Conservation (phyloP, 164 flowering plant genomes). For the Paratinospora sagittata region DNA sequence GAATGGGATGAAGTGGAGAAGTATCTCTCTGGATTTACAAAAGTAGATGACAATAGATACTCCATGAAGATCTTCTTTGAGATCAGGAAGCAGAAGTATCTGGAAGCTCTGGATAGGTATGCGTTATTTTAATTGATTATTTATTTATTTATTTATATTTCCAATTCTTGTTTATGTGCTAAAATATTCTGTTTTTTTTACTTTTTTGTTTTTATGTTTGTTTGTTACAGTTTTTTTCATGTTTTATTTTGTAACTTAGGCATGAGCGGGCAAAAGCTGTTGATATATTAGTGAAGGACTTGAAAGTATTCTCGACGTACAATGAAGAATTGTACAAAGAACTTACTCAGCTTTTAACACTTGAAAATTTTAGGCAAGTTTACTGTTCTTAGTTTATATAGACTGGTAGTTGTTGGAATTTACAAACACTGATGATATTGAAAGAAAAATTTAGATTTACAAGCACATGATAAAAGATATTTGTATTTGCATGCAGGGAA, state of each 20-base stretch:
- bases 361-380: conserved; percentile 66
- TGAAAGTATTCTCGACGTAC: conserved; percentile 77
- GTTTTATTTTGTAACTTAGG: conserved; percentile 30
- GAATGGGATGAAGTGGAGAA: conserved; percentile 93
- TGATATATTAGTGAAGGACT: conserved; percentile 73
- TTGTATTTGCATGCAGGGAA: conserved; percentile 45
- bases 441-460: background rate
- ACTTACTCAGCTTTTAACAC: conserved; percentile 74
- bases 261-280: conserved; percentile 80
- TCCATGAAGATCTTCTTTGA: conserved; percentile 88
- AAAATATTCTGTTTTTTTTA: background rate
- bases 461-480: background rate
- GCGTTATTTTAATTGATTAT: background rate
- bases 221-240: background rate
- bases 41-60: conserved; percentile 77
- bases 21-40: conserved; percentile 75
- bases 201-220: background rate
- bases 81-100: conserved; percentile 85
- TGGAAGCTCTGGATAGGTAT: conserved; percentile 79
- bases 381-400: background rate
- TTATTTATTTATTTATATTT: background rate
- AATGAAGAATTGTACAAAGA: conserved; percentile 80
- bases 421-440: background rate
- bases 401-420: no score
- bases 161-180: background rate